Evolutionary conservation across 179 eudicot genomes (phyloP).

Genomic region (Corrigiola litoralis): DNA sequence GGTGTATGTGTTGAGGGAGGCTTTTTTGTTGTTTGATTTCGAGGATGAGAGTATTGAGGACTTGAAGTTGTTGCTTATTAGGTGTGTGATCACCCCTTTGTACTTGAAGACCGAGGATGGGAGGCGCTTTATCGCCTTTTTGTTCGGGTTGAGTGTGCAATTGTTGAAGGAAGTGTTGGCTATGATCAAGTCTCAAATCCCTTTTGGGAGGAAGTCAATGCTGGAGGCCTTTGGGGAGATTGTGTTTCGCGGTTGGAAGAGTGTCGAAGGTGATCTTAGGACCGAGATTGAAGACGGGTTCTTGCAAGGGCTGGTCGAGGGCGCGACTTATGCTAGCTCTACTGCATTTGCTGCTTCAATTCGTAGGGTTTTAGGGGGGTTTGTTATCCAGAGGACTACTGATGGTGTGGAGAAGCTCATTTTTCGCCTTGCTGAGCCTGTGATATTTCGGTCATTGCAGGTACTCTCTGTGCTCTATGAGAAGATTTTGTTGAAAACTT

Average conservation of each 20-base stretch:
- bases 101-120: slow-evolving; percentile 86
- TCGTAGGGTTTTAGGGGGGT: slow-evolving; percentile 72
- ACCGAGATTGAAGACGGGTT: slow-evolving; percentile 73
- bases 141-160: slow-evolving; percentile 64
- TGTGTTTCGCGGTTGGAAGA: slow-evolving; percentile 81
- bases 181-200: slow-evolving; percentile 78
- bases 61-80: slow-evolving; percentile 55
- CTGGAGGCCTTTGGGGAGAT: slow-evolving; percentile 85
- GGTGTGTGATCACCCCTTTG: slow-evolving; percentile 75
- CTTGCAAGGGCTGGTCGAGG: slow-evolving; percentile 73
- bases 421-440: slow-evolving; percentile 80
- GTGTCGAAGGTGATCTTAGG: slow-evolving; percentile 45
- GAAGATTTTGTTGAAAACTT: neutral
- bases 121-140: slow-evolving; percentile 63
- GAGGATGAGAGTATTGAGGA: slow-evolving; percentile 97
- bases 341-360: slow-evolving; percentile 59
- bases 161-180: slow-evolving; percentile 67
- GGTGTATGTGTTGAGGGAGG: slow-evolving; percentile 68
- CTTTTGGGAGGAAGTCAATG: slow-evolving; percentile 77
- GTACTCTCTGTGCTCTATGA: slow-evolving; percentile 24
- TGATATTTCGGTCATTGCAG: slow-evolving; percentile 86
- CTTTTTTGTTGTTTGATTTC: slow-evolving; percentile 73
- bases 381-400: slow-evolving; percentile 65
- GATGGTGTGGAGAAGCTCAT: slow-evolving; percentile 86
- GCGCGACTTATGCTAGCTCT: slow-evolving; percentile 55